Evolutionary conservation across 73 alveolate species (phyloP), one percentile per base, ranked within the genome.

Genomic region (Paramecium sexaurelia): DNA sequence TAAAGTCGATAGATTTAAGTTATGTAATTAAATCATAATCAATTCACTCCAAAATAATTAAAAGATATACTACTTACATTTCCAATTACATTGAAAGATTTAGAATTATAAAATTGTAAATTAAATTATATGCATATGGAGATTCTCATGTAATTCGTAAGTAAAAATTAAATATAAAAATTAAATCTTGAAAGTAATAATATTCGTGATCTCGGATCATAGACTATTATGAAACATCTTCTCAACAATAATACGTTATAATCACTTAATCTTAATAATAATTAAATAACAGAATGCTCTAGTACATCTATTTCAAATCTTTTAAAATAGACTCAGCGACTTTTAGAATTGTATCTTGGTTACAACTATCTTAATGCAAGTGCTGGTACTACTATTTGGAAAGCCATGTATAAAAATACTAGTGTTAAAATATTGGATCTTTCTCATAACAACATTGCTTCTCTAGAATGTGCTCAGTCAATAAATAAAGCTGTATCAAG

Each of bases 361-460:
- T 78, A 41, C 32, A 78, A 78, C 20, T 22, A 9, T 17, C 19
- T 78, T 5, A 78, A 39, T 20, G 71, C 43, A 29, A 78, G 73
- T 39, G 90, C 61, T 3, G 90, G 90, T 41, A 41, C 39, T 41
- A 19, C 68, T 3, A 41, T 78, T 13, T 78, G 69, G 69, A 78
- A 78, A 24, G 40, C 68, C 1, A 33, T 71, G 56, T 71, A 71
- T 15, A 78, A 45, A 43, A 78, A 78, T 45, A 41, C 90, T 1
- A 78, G 75, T 45, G 55, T 78, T 1, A 78, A 78, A 45, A 45
- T 78, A 78, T 78, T 78, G 17, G 90, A 78, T 43, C 15, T 78
- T 4, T 78, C 90, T 41, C 90, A 78, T 78, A 78, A 78, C 20
- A 37, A 78, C 41, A 39, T 78, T 17, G 90, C 90, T 41, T 41